Evolutionary conservation across 257 asterid genomes (phyloP), one percentile per base, ranked within the genome.

Genomic region (Thymus quinquecostatus): DNA sequence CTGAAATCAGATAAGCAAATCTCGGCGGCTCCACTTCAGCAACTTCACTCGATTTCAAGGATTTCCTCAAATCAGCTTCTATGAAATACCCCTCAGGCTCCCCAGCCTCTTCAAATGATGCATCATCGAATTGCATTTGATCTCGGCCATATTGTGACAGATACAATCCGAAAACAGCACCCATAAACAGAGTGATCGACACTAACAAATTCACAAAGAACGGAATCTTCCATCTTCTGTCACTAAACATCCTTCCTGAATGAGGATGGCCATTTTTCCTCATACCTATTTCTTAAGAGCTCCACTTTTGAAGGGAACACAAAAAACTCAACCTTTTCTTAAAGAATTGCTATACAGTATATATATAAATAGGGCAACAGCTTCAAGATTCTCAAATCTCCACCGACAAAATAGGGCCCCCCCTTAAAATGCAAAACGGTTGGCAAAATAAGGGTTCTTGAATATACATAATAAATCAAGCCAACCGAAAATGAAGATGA

Each of bases 1-100:
- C 99, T 3, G 99, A 95, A 61, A 95, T 92, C 34, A 95, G 90
- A 85, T 95, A 95, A 62, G 99, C 99, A 30, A 95, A 86, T 38
- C 99, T 86, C 1, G 99, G 96, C 3, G 96, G 96, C 78, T 95
- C 95, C 7, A 49, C 57, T 58, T 70, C 58, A 8, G 81, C 60
- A 38, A 66, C 80, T 57, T 70, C 86, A 27, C 58, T 69, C 0
- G 73, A 71, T 13, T 66, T 77, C 29, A 83, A 73, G 3, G 93
- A 80, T 73, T 82, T 81, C 77, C 82, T 81, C 53, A 95, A 72
- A 36, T 89, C 96, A 2, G 96, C 82, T 77, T 95, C 99, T 13
- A 92, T 78, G 61, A 87, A 95, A 62, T 82, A 84, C 51, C 66
- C 90, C 32, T 63, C 80, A 5, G 83, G 67, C 41, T 82, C 87